phyloP scores from a whole-genome alignment of 768 basidiomycete species.

The Coprinopsis cinerea region DNA sequence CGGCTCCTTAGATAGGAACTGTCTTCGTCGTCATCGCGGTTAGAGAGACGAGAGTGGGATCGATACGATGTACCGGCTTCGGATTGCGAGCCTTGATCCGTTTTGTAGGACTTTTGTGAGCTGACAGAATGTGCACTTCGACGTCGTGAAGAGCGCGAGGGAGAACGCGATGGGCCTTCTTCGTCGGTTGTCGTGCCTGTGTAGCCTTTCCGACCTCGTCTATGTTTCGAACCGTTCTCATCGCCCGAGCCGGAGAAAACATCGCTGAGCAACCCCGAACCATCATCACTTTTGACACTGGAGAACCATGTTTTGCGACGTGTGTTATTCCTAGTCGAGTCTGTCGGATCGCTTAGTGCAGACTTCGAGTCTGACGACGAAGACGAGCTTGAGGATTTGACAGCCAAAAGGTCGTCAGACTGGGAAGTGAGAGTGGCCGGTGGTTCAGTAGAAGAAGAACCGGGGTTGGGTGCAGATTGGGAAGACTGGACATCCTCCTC shows the following conservation, averaged over 20 bases:
- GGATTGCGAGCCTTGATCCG: constrained; percentile 15
- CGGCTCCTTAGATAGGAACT: constrained; percentile 16
- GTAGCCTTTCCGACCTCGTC: constrained; percentile 33
- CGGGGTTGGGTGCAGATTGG: constrained; percentile 28
- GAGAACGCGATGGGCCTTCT: constrained; percentile 12
- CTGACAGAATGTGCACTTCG: constrained; percentile 1
- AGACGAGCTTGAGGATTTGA: constrained; percentile 8
- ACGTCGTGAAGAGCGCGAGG: constrained; percentile 22
- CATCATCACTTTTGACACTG: constrained; percentile 33
- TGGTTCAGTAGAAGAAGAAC: not conserved
- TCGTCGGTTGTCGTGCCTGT: constrained; percentile 17
- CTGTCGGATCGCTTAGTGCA: constrained; percentile 3
- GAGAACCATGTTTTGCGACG: constrained; percentile 59
- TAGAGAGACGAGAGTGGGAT: constrained; percentile 41
- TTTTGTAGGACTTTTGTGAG: constrained; percentile 21
- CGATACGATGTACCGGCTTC: constrained; percentile 24
- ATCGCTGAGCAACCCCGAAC: constrained; percentile 18
- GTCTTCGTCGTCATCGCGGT: constrained; percentile 25
- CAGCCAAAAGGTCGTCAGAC: constrained; percentile 5
- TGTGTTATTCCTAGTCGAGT: constrained; percentile 18
- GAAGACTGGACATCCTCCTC: constrained; percentile 27
- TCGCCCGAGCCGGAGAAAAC: constrained; percentile 10
- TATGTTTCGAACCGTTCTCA: constrained; percentile 21
- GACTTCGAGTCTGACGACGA: constrained; percentile 1
- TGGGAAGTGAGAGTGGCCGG: constrained; percentile 7